phyloP scores from a whole-genome alignment of 2,329 filamentous ascomycete genomes.

The Hypoxylon sp. region DNA sequence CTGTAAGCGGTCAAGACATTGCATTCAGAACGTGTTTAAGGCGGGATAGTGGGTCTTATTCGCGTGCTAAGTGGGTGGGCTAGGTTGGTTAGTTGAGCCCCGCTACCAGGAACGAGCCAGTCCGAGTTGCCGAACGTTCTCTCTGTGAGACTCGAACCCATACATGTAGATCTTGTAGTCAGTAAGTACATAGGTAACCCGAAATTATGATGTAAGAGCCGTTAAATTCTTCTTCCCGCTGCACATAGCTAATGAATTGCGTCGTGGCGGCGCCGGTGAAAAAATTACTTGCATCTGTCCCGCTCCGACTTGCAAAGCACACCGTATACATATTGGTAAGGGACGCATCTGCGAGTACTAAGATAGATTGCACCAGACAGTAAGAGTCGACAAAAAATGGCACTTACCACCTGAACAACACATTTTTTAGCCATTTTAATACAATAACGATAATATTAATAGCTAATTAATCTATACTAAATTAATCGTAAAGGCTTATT shows the following conservation, averaged over 20 bases:
- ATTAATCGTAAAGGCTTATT: no score
- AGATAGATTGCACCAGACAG: no score
- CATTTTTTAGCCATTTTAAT: no score
- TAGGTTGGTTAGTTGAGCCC: constrained; percentile 2
- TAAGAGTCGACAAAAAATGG: no score
- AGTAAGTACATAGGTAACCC: not conserved
- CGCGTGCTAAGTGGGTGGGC: constrained; percentile 28
- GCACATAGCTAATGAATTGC: not conserved
- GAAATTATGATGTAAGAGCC: not conserved
- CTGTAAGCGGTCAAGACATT: constrained; percentile 12
- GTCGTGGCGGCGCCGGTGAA: not conserved
- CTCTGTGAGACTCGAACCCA: constrained; percentile 5
- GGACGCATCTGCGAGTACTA: not conserved
- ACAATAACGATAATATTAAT: no score
- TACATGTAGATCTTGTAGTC: constrained; percentile 6
- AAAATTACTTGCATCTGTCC: constrained; percentile 4
- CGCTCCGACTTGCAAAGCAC: constrained; percentile 8
- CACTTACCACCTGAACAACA: no score
- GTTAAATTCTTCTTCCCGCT: not conserved
- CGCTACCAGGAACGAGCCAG: constrained; percentile 29
- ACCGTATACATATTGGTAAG: not conserved
- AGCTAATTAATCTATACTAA: no score
- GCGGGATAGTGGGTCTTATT: constrained; percentile 29
- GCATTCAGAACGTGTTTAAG: constrained; percentile 32
- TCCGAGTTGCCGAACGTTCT: constrained; percentile 23